Evolutionary conservation across 1,284 basidiomycete genomes (phyloP).

Genomic region (Tylopilus sp.): DNA sequence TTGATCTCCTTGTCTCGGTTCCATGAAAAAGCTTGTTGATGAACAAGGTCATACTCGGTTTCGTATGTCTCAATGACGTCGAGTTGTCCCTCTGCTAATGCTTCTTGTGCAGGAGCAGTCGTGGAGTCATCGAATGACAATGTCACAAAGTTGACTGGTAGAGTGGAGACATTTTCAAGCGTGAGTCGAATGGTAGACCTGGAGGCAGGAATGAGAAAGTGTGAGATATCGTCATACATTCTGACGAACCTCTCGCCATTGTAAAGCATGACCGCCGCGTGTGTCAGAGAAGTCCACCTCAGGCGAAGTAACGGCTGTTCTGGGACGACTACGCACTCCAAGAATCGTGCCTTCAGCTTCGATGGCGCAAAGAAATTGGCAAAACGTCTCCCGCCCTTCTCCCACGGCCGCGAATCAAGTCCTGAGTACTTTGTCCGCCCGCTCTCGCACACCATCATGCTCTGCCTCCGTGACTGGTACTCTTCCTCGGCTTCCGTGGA

Average conservation of each 20-base stretch:
- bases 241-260: conserved; percentile 79
- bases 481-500: conserved; percentile 72
- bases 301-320: conserved; percentile 86
- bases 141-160: conserved; percentile 83
- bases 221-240: neutral
- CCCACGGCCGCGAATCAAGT: conserved; percentile 62
- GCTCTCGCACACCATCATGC: conserved; percentile 57
- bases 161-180: conserved; percentile 80
- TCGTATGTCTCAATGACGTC: conserved; percentile 87
- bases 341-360: conserved; percentile 44
- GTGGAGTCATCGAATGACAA: conserved; percentile 89
- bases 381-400: conserved; percentile 39
- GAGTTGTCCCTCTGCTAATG: conserved; percentile 75
- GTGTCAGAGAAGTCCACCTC: conserved; percentile 80
- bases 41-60: conserved; percentile 78
- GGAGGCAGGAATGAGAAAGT: conserved; percentile 11
- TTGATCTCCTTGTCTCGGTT: conserved; percentile 49
- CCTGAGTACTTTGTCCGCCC: conserved; percentile 70
- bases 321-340: conserved; percentile 77
- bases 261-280: conserved; percentile 91
- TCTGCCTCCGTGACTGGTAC: conserved; percentile 51
- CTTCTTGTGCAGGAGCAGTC: conserved; percentile 68
- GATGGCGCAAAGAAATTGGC: conserved; percentile 25
- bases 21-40: conserved; percentile 82
- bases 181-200: conserved; percentile 82